A percentile compares a stretch with the other conserved stretches of the same genome.
Evolutionary conservation across 2,329 filamentous ascomycete species (phyloP).

Genomic region (Colletotrichum cereale): DNA sequence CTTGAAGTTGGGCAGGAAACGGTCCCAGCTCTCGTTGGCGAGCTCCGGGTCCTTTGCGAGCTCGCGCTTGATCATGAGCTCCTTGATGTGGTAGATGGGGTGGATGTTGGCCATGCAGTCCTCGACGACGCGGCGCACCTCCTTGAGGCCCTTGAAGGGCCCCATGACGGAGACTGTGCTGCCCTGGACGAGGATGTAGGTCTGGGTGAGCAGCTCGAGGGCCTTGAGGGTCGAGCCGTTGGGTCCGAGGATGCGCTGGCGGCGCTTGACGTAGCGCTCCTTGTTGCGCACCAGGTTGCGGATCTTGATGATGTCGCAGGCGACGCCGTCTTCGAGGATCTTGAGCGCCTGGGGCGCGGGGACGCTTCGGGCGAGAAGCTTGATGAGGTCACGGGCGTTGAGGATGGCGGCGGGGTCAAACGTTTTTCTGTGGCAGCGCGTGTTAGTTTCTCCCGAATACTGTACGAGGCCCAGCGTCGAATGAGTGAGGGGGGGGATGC

Average conservation of each 20-base stretch:
- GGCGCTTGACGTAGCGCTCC: conserved; percentile 93
- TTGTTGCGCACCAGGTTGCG: conserved; percentile 91
- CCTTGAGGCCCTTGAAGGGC: conserved; percentile 91
- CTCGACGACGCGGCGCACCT: conserved; percentile 88
- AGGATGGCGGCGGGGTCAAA: conserved; percentile 93
- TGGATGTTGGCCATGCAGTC: conserved; percentile 98
- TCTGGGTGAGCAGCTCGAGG: conserved; percentile 89
- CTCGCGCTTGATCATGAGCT: conserved; percentile 94
- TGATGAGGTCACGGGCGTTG: conserved; percentile 94
- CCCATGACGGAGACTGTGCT: conserved; percentile 96
- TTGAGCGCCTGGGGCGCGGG: conserved; percentile 94
- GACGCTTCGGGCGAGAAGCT: conserved; percentile 89
- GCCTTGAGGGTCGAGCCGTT: conserved; percentile 94
- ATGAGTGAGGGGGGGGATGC: conserved; percentile 59
- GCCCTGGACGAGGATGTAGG: conserved; percentile 95
- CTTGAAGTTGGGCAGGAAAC: conserved; percentile 98
- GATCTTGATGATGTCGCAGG: conserved; percentile 97
- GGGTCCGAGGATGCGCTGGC: conserved; percentile 92
- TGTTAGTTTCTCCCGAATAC: conserved; percentile 3
- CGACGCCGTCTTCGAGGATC: conserved; percentile 91
- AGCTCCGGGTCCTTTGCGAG: conserved; percentile 90
- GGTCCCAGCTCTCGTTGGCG: conserved; percentile 91
- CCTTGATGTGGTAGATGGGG: conserved; percentile 82
- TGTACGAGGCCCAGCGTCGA: not conserved
- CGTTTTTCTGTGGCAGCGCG: conserved; percentile 70